These are phyloP conservation scores for Gonium pectorale DNA, from an alignment of 139 green algal species.

Conservation along the genomic window DNA sequence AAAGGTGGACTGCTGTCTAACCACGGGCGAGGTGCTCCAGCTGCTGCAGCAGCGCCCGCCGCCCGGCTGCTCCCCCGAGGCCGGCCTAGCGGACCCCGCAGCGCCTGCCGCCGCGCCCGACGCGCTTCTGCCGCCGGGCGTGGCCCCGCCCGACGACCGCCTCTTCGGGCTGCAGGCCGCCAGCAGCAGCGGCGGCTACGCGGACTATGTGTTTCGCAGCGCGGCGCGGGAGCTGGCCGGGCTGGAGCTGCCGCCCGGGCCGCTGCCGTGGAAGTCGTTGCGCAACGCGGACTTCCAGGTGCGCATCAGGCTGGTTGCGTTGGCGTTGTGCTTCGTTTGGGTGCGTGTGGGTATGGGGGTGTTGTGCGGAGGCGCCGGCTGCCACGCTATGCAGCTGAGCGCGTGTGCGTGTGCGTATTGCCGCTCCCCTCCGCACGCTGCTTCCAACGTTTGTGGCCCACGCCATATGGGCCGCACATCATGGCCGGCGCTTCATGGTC, in stretches of 20 bases:
- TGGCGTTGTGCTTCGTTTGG: too few species aligned
- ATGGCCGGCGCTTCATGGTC: too few species aligned
- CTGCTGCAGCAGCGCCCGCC: slow-evolving; percentile 72
- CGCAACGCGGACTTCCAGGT: slow-evolving; percentile 87
- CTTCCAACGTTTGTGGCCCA: too few species aligned
- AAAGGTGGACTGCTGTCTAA: slow-evolving; percentile 94
- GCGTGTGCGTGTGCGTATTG: too few species aligned
- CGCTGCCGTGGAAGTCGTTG: slow-evolving; percentile 72
- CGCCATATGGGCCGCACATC: too few species aligned
- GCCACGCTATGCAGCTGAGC: too few species aligned
- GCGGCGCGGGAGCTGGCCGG: slow-evolving; percentile 82
- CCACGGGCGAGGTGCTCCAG: slow-evolving; percentile 87
- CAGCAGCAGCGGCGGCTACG: slow-evolving; percentile 89
- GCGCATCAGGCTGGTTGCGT: too few species aligned
- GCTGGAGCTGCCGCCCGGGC: slow-evolving; percentile 66
- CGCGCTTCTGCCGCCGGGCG: slow-evolving; percentile 20
- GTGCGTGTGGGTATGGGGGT: too few species aligned
- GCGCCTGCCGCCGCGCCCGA: not conserved
- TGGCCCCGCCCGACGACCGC: not conserved
- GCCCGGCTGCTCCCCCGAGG: slow-evolving; percentile 1
- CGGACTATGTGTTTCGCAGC: slow-evolving; percentile 84
- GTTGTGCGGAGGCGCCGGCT: too few species aligned
- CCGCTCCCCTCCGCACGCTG: too few species aligned
- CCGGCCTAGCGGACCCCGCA: not conserved
- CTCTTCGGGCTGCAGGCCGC: slow-evolving; percentile 38